phyloP scores from a whole-genome alignment of 805 yeast species.

The Cyberlindnera petersonii region DNA sequence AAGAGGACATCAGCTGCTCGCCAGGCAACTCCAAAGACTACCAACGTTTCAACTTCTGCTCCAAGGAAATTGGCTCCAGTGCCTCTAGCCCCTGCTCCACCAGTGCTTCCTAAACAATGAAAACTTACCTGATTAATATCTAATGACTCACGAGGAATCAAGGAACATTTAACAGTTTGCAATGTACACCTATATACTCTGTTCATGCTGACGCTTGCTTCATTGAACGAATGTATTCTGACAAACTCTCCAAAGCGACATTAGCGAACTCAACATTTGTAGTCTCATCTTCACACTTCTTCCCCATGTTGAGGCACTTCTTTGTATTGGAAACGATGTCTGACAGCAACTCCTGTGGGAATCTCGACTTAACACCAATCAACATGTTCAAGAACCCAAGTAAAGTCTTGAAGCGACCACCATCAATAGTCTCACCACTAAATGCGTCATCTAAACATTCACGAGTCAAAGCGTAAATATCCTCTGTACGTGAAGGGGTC shows the following conservation, averaged over 20 bases:
- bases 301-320: conserved; percentile 15
- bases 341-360: conserved; percentile 29
- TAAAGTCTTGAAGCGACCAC: conserved; percentile 38
- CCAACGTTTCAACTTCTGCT: neutral
- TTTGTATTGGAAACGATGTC: conserved; percentile 30
- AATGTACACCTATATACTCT: neutral
- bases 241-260: conserved; percentile 12
- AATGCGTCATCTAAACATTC: conserved; percentile 32
- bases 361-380: conserved; percentile 32
- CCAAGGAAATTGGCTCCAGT: conserved; percentile 1
- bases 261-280: conserved; percentile 13
- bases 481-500: conserved; percentile 37
- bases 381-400: conserved; percentile 57
- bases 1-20: conserved; percentile 7
- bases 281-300: conserved; percentile 10
- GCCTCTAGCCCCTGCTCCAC: neutral
- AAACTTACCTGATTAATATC: neutral
- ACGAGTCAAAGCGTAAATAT: conserved; percentile 41
- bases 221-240: conserved; percentile 7
- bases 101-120: conserved; percentile 1
- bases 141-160: too few species aligned
- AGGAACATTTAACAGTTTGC: too few species aligned
- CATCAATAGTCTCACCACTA: conserved; percentile 18
- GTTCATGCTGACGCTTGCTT: neutral
- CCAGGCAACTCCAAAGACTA: conserved; percentile 8